These are phyloP conservation scores for Gloeostereum incarnatum DNA, from an alignment of 768 basidiomycete genomes.

Conservation along the genomic window DNA sequence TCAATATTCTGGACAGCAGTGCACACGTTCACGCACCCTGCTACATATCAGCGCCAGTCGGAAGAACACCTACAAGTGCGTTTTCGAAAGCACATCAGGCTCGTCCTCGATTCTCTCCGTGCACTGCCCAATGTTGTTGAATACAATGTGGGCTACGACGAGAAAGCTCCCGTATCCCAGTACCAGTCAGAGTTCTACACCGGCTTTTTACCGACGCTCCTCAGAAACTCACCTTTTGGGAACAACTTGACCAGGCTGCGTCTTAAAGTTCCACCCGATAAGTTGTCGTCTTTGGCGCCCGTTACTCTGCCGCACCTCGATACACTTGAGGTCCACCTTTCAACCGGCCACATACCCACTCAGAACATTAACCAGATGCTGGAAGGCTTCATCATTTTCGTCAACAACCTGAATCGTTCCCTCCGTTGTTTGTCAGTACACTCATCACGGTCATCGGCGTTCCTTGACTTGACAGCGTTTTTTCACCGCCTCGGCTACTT, in stretches of 20 bases:
- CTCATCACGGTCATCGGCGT: conserved; percentile 23
- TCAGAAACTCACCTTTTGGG: conserved; percentile 18
- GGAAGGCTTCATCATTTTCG: conserved; percentile 33
- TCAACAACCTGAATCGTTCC: conserved; percentile 30
- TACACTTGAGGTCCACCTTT: conserved; percentile 24
- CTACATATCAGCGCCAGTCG: too few species aligned
- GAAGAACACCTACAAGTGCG: too few species aligned
- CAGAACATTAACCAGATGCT: conserved; percentile 23
- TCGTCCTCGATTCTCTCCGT: too few species aligned
- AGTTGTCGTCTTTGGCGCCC: conserved; percentile 21
- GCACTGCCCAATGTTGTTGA: too few species aligned
- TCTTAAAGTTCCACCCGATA: conserved; percentile 28
- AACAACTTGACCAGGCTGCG: conserved; percentile 20
- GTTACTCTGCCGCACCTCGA: conserved; percentile 25
- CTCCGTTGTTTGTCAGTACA: conserved; percentile 25
- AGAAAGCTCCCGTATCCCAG: too few species aligned
- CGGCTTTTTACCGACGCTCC: conserved; percentile 25
- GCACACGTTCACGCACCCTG: too few species aligned
- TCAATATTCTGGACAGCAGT: too few species aligned
- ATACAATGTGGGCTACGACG: too few species aligned
- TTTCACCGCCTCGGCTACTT: conserved; percentile 27
- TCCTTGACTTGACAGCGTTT: conserved; percentile 29
- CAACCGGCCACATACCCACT: conserved; percentile 18
- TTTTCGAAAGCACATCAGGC: too few species aligned
- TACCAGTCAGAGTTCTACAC: conserved; percentile 27